Percentiles rank a stretch among this genome's conserved stretches.
phyloP scores from a whole-genome alignment of 2,329 filamentous ascomycete genomes.

The Sclerotinia sclerotiorum region DNA sequence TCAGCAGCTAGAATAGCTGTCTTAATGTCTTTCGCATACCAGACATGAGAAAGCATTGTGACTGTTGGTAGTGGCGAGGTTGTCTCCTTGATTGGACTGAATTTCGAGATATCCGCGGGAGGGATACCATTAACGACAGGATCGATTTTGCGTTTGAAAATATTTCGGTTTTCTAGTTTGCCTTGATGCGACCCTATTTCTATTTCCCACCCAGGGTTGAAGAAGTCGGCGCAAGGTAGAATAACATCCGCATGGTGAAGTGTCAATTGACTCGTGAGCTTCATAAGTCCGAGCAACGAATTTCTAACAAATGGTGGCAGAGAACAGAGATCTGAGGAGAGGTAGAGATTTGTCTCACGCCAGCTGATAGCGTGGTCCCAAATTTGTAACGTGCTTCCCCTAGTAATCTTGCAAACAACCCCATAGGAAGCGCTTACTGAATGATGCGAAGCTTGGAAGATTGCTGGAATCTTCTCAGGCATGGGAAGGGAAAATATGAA shows the following conservation, averaged over 20 bases:
- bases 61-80: slow-evolving; percentile 59
- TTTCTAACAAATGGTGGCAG: slow-evolving; percentile 37
- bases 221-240: slow-evolving; percentile 58
- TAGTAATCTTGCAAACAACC: slow-evolving; percentile 61
- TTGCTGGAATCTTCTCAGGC: slow-evolving; percentile 48
- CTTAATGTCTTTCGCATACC: slow-evolving; percentile 60
- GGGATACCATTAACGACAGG: slow-evolving; percentile 63
- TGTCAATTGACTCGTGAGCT: slow-evolving; percentile 27
- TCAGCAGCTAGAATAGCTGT: slow-evolving; percentile 63
- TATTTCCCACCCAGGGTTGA: slow-evolving; percentile 63
- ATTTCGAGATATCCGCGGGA: slow-evolving; percentile 55
- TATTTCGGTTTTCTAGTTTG: slow-evolving; percentile 54
- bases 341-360: slow-evolving; percentile 51
- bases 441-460: slow-evolving; percentile 64
- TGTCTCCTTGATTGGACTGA: slow-evolving; percentile 59
- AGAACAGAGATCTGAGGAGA: slow-evolving; percentile 37
- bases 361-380: slow-evolving; percentile 62
- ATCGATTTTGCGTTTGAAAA: slow-evolving; percentile 60
- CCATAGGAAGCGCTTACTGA: slow-evolving; percentile 61
- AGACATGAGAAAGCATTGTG: slow-evolving; percentile 63
- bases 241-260: slow-evolving; percentile 58
- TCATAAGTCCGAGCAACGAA: slow-evolving; percentile 35
- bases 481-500: slow-evolving; percentile 51
- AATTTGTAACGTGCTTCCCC: slow-evolving; percentile 59
- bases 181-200: slow-evolving; percentile 61